Evolutionary conservation across 1,284 basidiomycete species (phyloP), one percentile per base, ranked within the genome.

Genomic region (Psilocybe mexicana): DNA sequence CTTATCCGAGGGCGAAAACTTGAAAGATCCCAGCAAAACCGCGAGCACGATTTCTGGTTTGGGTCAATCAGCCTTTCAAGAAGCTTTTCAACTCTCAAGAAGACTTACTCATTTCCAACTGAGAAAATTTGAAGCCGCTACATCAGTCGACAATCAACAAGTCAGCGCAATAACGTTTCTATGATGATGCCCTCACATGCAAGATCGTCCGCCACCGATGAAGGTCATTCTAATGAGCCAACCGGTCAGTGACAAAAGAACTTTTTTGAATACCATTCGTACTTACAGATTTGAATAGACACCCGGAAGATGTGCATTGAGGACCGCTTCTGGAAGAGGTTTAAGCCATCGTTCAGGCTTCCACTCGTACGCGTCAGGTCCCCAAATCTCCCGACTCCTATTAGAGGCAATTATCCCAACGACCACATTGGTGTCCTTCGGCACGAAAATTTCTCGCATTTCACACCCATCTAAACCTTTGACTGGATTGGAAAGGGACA

Each of bases 271-370:
- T 35, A 33, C 2, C 10, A 11, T 6, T 14, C 10, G 6, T 33
- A 50, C 66, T 46, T 26, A 71, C 70, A 70, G 43, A 58, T 76
- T 67, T 1, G 74, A 74, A 61, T 75, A 75, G 11, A 76, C 59
- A 0, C 73, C 73, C 12, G 75, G 73, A 23, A 72, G 63, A 26
- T 63, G 66, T 1, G 74, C 69, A 23, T 69, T 59, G 1, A 55
- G 43, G 7, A 74, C 65, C 8, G 60, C 48, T 7, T 65, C 57
- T 0, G 72, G 72, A 6, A 74, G 54, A 14, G 68, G 63, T 0
- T 54, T 63, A 1, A 79, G 63, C 78, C 78, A 79, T 33, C 78
- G 64, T 45, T 76, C 76, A n/a, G 78, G 78, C 33, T 71, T 72
- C 69, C 70, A 71, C 40, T 69, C 65, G 14, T 63, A 38, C 2